Evolutionary conservation across 352 stramenopile species (phyloP), one percentile per base, ranked within the genome.

Genomic region (Phytophthora sp.): DNA sequence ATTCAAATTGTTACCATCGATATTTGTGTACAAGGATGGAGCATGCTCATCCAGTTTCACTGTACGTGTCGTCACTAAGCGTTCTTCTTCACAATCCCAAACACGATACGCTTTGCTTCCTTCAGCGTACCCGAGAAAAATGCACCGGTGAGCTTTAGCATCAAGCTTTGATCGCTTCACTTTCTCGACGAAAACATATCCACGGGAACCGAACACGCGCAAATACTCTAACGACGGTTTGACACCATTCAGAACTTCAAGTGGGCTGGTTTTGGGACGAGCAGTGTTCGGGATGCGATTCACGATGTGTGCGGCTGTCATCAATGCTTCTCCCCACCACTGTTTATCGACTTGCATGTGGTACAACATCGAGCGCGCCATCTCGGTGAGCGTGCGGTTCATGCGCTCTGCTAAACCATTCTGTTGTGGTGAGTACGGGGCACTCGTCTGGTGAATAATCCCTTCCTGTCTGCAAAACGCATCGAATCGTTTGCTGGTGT

Each of bases 141-240:
- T 39, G 27, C 62, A 62, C 1, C 42, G 52, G 8, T 50, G 34
- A 2, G 50, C 35, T 27, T 57, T 59, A 5, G 34, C 10, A 24
- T 71, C 49, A 18, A 28, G 35, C 30, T 71, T 71, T 5, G 31
- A 42, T 5, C 34, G 34, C 27, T 60, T 61, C 13, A 3, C 27
- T 43, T 70, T 70, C 21, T 65, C 62, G 3, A 66, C 26, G n/a
- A 49, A 35, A 2, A 57, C 46, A 35, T 39, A 71, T 34, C 27
- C 54, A 11, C 18, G 26, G 6, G 32, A 62, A 18, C 62, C 62
- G 42, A 71, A 71, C 1, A 62, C 41, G 24, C 62, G 38, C 9
- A 66, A 27, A 20, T 66, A 24, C 5, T 61, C 55, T 2, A 71
- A n/a, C 9, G 43, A 45, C 8, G 50, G 56, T 32, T 59, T 54